A percentile compares a stretch with the other conserved stretches of the same genome.
These are phyloP conservation scores for Lobulomyces angularis DNA, from an alignment of 192 early-diverging fungal species.

Conservation along the genomic window DNA sequence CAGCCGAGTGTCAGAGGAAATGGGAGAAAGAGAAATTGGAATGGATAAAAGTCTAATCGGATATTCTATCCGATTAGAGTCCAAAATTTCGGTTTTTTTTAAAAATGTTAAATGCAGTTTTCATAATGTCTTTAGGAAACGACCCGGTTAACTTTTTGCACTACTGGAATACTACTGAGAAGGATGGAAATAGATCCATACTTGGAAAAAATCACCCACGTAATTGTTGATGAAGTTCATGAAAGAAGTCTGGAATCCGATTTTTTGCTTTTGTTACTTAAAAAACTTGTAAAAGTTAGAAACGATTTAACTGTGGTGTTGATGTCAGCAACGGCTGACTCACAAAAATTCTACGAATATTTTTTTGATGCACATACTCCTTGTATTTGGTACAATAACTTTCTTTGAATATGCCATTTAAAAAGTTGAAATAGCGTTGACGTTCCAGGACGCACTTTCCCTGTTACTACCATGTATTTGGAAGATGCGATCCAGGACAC, in stretches of 20 bases:
- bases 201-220: slow-evolving; percentile 47
- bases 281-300: slow-evolving; percentile 23
- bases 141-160: slow-evolving; percentile 54
- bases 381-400: slow-evolving; percentile 11
- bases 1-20: slow-evolving; percentile 57
- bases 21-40: slow-evolving; percentile 43
- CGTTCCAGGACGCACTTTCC: slow-evolving; percentile 48
- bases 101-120: slow-evolving; percentile 51
- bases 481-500: slow-evolving; percentile 57
- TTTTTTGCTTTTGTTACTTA: slow-evolving; percentile 57
- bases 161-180: slow-evolving; percentile 59
- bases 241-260: slow-evolving; percentile 64
- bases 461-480: slow-evolving; percentile 33
- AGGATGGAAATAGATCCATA: slow-evolving; percentile 47
- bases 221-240: slow-evolving; percentile 72
- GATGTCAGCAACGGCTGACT: slow-evolving; percentile 68
- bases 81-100: slow-evolving; percentile 43
- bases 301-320: slow-evolving; percentile 45
- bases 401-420: too few species aligned
- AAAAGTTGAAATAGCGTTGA: too few species aligned
- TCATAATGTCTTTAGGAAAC: slow-evolving; percentile 4
- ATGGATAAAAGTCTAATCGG: slow-evolving; percentile 50
- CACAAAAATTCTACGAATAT: slow-evolving; percentile 30
- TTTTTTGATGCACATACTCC: slow-evolving; percentile 15
- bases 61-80: slow-evolving; percentile 63